These are phyloP conservation scores for Setaria italica DNA, from an alignment of 202 grass and related monocot genomes.

Conservation along the genomic window DNA sequence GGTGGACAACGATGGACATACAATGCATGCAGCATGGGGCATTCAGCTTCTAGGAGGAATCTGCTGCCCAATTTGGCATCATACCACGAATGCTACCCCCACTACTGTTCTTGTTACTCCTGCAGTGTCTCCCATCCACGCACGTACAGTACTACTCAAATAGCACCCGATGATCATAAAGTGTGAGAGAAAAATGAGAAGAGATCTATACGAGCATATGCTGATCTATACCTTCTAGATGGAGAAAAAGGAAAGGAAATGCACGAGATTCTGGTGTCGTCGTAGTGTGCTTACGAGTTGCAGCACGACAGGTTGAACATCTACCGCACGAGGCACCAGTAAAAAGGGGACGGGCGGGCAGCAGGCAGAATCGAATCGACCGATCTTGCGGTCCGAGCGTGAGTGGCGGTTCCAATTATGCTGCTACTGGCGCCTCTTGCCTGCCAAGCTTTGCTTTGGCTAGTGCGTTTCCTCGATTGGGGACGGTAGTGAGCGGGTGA, in stretches of 20 bases:
- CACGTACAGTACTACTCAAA: too few species aligned
- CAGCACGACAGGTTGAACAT: constrained; percentile 16
- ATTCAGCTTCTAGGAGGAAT: constrained; percentile 35
- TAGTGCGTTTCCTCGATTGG: constrained; percentile 30
- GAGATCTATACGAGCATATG: neutral
- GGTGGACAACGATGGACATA: constrained; percentile 35
- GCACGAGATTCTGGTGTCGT: constrained; percentile 14
- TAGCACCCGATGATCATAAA: too few species aligned
- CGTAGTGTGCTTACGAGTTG: constrained; percentile 9
- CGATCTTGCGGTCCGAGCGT: constrained; percentile 28
- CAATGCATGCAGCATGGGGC: neutral
- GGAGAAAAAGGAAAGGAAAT: neutral
- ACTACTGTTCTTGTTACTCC: neutral
- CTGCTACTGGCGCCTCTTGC: constrained; percentile 36
- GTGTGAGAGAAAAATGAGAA: too few species aligned
- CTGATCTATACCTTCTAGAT: neutral
- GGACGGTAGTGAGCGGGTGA: constrained; percentile 39
- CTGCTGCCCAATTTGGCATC: constrained; percentile 36
- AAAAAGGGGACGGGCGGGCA: neutral
- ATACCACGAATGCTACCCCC: constrained; percentile 40
- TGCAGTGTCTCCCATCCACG: neutral
- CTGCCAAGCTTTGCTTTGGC: neutral
- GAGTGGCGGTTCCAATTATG: constrained; percentile 56
- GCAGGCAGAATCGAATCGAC: neutral
- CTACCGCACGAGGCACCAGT: neutral